Percentiles rank a stretch among this genome's conserved stretches.
Evolutionary conservation across 495 filamentous ascomycete genomes (phyloP).

Genomic region (Podospora anserina): DNA sequence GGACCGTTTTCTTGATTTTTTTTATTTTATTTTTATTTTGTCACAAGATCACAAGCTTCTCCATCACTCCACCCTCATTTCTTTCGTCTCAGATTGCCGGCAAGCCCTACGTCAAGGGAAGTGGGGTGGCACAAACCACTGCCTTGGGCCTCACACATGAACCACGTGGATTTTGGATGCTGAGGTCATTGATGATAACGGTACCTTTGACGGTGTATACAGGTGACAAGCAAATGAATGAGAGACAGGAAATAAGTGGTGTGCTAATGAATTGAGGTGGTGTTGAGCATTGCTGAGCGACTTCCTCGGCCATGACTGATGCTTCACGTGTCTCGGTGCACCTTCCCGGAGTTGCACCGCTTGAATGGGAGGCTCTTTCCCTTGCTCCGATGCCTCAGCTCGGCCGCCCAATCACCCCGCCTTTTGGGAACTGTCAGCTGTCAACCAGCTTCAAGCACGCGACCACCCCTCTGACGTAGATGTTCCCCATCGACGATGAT

Average conservation of each 20-base stretch:
- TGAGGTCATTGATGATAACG: neutral
- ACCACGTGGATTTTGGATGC: neutral
- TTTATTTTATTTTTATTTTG: neutral
- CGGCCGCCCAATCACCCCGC: neutral
- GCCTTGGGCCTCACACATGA: neutral
- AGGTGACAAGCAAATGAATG: neutral
- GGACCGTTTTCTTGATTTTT: neutral
- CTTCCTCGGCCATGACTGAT: neutral
- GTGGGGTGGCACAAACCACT: neutral
- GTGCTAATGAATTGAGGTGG: too few species aligned
- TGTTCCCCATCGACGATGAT: neutral
- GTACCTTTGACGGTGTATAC: neutral
- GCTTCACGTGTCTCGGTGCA: neutral
- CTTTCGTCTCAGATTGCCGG: neutral
- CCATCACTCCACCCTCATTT: neutral
- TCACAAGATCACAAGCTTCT: neutral
- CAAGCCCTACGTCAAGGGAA: neutral
- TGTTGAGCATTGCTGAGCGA: too few species aligned
- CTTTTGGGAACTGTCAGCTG: slow-evolving; percentile 8
- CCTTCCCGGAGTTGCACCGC: too few species aligned
- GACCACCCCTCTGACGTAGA: slow-evolving; percentile 18
- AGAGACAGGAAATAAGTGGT: too few species aligned
- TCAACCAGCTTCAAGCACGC: slow-evolving; percentile 11
- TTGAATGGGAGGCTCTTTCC: neutral
- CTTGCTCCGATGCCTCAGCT: neutral